Percentiles rank a stretch among this genome's conserved stretches.
phyloP scores from a whole-genome alignment of 1,284 basidiomycete genomes.

The Ceratobasidium sp. region DNA sequence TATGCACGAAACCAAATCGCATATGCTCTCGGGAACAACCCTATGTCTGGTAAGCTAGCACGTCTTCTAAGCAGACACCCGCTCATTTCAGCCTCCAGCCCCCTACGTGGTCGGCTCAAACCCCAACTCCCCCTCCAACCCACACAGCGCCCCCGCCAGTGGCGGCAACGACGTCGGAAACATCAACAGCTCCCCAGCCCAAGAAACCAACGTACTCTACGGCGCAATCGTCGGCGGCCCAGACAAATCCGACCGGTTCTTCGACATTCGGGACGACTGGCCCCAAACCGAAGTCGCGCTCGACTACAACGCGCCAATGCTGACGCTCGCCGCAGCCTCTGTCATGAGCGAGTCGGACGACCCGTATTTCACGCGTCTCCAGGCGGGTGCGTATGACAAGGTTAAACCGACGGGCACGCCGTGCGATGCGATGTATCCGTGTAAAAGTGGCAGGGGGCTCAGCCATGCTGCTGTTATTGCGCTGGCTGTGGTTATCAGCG shows the following conservation, averaged over 20 bases:
- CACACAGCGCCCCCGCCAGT: constrained; percentile 88
- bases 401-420: constrained; percentile 76
- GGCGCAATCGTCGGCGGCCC: constrained; percentile 92
- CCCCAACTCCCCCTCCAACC: constrained; percentile 90
- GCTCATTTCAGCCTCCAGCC: constrained; percentile 57
- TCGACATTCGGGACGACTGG: constrained; percentile 77
- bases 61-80: neutral
- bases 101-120: constrained; percentile 88
- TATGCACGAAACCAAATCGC: constrained; percentile 83
- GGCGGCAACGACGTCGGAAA: constrained; percentile 75
- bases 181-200: constrained; percentile 79
- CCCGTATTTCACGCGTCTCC: constrained; percentile 80
- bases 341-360: constrained; percentile 76
- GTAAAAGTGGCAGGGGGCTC: constrained; percentile 60
- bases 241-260: constrained; percentile 80
- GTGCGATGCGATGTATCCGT: constrained; percentile 79
- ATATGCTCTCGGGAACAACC: constrained; percentile 88
- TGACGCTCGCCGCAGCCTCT: constrained; percentile 83
- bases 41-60: constrained; percentile 74
- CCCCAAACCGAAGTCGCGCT: constrained; percentile 69
- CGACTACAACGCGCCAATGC: constrained; percentile 88
- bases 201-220: constrained; percentile 83
- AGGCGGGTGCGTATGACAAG: constrained; percentile 74
- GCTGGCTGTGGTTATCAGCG: constrained; percentile 74
- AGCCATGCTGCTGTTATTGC: constrained; percentile 75